A percentile compares a stretch with the other conserved stretches of the same genome.
Evolutionary conservation across 1,284 basidiomycete genomes (phyloP).

Genomic region (Melampsora larici-populina): DNA sequence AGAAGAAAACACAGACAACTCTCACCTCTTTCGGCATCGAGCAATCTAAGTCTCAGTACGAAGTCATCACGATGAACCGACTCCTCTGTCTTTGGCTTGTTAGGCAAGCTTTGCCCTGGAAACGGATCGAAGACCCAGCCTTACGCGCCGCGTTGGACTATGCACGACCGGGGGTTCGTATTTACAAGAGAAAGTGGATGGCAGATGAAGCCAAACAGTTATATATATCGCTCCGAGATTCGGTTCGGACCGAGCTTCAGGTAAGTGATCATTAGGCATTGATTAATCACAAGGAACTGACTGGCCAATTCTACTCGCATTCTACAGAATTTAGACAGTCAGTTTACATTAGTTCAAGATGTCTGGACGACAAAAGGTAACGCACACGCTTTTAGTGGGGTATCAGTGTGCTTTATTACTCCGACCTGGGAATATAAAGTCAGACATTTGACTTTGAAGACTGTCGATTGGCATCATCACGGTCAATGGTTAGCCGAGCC

Average conservation of each 20-base stretch:
- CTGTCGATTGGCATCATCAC: constrained; percentile 8
- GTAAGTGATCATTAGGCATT: not conserved
- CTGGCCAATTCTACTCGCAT: not conserved
- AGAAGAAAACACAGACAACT: not conserved
- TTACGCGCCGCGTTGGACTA: not conserved
- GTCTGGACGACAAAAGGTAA: no score
- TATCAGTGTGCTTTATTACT: not conserved
- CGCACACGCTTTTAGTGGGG: constrained; percentile 9
- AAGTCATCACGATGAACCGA: not conserved
- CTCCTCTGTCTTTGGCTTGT: not conserved
- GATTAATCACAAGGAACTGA: not conserved
- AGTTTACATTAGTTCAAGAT: no score
- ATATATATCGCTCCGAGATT: not conserved
- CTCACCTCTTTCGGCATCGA: no score
- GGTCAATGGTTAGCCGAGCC: constrained; percentile 17
- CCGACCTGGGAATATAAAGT: not conserved
- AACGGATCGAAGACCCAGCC: not conserved
- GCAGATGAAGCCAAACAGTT: constrained; percentile 1
- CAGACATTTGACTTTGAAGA: not conserved
- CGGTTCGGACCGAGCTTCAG: not conserved
- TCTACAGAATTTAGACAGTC: no score
- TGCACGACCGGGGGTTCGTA: not conserved
- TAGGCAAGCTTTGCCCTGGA: constrained; percentile 1
- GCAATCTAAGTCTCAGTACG: not conserved
- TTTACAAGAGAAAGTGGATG: not conserved